A percentile compares a stretch with the other conserved stretches of the same genome.
These are phyloP conservation scores for Singerocomus inundabilis DNA, from an alignment of 1,284 basidiomycete genomes.

Conservation along the genomic window DNA sequence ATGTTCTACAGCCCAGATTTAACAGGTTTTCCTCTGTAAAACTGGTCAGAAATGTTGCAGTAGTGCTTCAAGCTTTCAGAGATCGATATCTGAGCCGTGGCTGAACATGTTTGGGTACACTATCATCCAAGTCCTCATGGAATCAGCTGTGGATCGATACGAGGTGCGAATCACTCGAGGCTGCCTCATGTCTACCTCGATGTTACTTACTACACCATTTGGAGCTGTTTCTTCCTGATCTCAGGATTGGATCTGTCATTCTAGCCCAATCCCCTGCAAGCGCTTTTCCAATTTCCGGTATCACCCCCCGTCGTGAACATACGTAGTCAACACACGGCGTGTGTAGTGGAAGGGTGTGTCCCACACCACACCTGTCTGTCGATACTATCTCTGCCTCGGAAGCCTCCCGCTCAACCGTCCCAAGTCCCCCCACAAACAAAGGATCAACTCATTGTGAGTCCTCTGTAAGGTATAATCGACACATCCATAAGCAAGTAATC, in stretches of 20 bases:
- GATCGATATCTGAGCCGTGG: background rate
- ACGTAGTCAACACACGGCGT: background rate
- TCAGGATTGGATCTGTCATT: background rate
- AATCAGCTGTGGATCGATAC: background rate
- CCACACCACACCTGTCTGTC: background rate
- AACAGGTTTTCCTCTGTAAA: too few relatives aligned
- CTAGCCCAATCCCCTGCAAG: too few relatives aligned
- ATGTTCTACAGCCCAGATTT: too few relatives aligned
- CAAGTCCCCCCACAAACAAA: background rate
- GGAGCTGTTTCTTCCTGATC: background rate
- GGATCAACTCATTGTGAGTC: background rate
- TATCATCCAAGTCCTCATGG: background rate
- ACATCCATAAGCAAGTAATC: too few relatives aligned
- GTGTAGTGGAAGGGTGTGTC: background rate
- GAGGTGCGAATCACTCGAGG: constrained; percentile 1
- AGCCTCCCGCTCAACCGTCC: background rate
- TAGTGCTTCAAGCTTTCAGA: background rate
- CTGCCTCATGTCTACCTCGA: background rate
- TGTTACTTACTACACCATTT: background rate
- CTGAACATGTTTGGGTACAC: background rate
- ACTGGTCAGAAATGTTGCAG: too few relatives aligned
- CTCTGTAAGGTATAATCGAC: background rate
- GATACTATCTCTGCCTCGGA: background rate
- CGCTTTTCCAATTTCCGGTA: background rate
- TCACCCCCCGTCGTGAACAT: background rate